Evolutionary conservation across 768 basidiomycete genomes (phyloP), one percentile per base, ranked within the genome.

Genomic region (Mycena pura): DNA sequence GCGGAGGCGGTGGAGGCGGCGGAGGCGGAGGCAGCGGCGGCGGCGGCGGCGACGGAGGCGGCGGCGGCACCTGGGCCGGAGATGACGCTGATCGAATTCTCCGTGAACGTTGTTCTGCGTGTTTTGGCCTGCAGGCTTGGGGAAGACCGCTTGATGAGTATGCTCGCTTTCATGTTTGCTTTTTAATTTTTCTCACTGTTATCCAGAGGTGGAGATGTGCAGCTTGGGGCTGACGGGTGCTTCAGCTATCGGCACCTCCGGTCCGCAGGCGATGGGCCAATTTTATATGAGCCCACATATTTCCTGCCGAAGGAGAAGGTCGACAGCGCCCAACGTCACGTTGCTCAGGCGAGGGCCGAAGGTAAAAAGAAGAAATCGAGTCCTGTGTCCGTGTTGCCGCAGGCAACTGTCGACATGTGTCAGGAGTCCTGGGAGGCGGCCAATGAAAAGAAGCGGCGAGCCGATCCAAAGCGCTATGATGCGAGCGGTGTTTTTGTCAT

Each of bases 401-500:
- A 79, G 27, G 68, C 68, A 5, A 76, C 74, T 0, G 45, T 81
- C 2, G 73, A 80, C 27, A 64, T 68, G 3, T 81, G 80, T 24
- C 44, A 80, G 50, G 56, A 67, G 2, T 69, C 72, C 0, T 73
- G 76, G 59, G 57, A 72, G 13, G 75, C 80, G 2, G 77, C 53
- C 0, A 66, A 77, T 50, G 74, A 71, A 15, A 70, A 73, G 41
- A 71, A 72, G 17, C 65, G 68, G 25, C 75, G 73, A 45, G 66
- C 72, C 0, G 55, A 55, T 6, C 67, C 62, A 14, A 64, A 69
- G 7, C 57, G 46, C n/a, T 77, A 74, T 49, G 72, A 79, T 39
- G 71, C 76, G 34, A 69, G 64, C 2, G 76, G 79, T 0, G 48
- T 78, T 29, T 80, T 81, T 74, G 74, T 73, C 0, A 62, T 80